Base-by-base conservation (phyloP, 2,329 filamentous ascomycete genomes). In the Stemphylium beticola region DNA sequence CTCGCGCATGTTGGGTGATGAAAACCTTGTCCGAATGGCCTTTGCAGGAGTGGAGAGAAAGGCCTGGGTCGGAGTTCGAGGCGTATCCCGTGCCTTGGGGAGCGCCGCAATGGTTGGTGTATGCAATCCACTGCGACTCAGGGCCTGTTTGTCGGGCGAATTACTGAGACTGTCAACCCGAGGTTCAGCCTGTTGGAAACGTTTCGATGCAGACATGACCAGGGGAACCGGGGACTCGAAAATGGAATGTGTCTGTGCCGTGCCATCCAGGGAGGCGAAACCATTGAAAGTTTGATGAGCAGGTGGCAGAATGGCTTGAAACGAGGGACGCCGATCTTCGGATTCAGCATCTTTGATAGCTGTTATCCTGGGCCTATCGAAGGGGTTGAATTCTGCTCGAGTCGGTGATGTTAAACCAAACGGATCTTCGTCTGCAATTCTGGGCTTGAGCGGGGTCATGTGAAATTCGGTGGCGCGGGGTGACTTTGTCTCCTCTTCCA, bases 341-440 rank as follows among this genome's bases (percentile, higher is more conserved):
- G 49, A 40, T 41, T 67, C 63, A 22, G 42, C 33, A n/a, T 61
- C 51, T 15, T 61, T 59, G 12, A 63, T 55, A 24, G 58, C 57
- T 15, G 61, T 45, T 9, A 69, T 41, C 8, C 47, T 62, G 4
- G 57, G 48, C 12, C 55, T 49, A 10, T 66, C 69, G 39, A 74
- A 74, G 14, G 65, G 58, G 49, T 65, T 68, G 53, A 78, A 80
- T 15, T 79, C 78, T 22, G 76, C 77, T 34, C 73, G 68, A 9
- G 73, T 78, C 14, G 75, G 75, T 36, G 75, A 77, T 24, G 75
- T 70, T 12, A 77, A 32, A 4, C 73, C 74, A 39, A 73, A 76
- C 2, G 72, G 69, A 64, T 74, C 73, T 11, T 72, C 71, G 34
- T 74, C 71, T 37, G 60, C 65, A n/a, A 61, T 41, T 32, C 58